Percentiles rank a stretch among this genome's conserved stretches.
Evolutionary conservation across 352 stramenopile genomes (phyloP).

Genomic region (Globisporangium parvum): DNA sequence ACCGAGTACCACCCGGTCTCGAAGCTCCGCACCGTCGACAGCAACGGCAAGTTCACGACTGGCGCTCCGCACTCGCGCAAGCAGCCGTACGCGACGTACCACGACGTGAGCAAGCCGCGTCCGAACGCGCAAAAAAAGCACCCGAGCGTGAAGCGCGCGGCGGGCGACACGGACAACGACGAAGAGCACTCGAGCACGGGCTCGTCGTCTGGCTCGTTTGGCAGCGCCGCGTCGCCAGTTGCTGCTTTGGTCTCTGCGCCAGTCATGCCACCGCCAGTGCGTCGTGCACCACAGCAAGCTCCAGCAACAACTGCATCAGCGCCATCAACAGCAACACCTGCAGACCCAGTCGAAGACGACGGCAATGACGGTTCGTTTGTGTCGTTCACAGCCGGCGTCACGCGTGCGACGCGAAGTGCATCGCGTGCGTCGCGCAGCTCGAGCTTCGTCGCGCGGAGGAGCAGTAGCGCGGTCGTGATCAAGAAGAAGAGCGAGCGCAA

Average conservation of each 20-base stretch:
- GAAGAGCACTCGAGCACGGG: slow-evolving; percentile 12
- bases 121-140: not conserved
- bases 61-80: slow-evolving; percentile 14
- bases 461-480: slow-evolving; percentile 7
- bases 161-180: slow-evolving; percentile 4
- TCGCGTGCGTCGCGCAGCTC: slow-evolving; percentile 3
- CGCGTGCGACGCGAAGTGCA: slow-evolving; percentile 2
- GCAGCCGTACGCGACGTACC: slow-evolving; percentile 1
- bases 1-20: slow-evolving; percentile 48
- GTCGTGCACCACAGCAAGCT: not conserved
- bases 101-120: slow-evolving; percentile 2
- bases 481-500: slow-evolving; percentile 21
- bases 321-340: not conserved
- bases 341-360: not conserved
- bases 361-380: slow-evolving; percentile 18
- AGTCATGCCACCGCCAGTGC: not conserved
- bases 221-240: slow-evolving; percentile 7
- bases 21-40: slow-evolving; percentile 47
- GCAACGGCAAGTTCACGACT: slow-evolving; percentile 53
- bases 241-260: not conserved
- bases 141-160: not conserved
- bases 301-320: not conserved
- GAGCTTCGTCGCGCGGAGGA: slow-evolving; percentile 3
- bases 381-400: slow-evolving; percentile 15
- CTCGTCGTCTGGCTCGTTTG: slow-evolving; percentile 14